phyloP scores from a whole-genome alignment of 352 stramenopile genomes.

The Globisporangium alternatum region DNA sequence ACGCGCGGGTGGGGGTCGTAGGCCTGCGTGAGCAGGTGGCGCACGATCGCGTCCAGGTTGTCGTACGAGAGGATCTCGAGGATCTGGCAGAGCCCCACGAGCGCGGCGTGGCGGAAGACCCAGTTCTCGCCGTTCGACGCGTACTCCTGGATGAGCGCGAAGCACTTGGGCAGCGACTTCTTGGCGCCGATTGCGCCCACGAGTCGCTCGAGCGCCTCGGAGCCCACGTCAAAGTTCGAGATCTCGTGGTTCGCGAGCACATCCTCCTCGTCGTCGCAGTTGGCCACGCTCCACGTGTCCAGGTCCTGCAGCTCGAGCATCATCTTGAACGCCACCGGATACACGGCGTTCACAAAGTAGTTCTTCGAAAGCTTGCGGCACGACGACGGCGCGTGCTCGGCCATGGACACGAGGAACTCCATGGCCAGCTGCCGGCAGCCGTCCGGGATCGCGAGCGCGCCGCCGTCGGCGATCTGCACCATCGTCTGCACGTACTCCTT shows the following conservation, averaged over 20 bases:
- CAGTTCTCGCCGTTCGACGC: constrained; percentile 56
- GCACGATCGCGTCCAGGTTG: constrained; percentile 68
- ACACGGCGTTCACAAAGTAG: constrained; percentile 66
- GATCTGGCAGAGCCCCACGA: constrained; percentile 83
- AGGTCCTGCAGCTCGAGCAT: constrained; percentile 80
- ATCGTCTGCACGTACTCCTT: constrained; percentile 65
- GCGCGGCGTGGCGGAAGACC: constrained; percentile 70
- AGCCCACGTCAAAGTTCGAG: constrained; percentile 86
- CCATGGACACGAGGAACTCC: constrained; percentile 81
- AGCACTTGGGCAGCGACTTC: constrained; percentile 73
- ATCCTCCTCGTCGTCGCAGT: constrained; percentile 69
- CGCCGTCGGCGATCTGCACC: constrained; percentile 61
- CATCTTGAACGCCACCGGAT: constrained; percentile 80
- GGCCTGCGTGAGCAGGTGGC: constrained; percentile 61
- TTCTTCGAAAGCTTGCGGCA: constrained; percentile 78
- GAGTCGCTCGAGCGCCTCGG: constrained; percentile 72
- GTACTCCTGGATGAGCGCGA: constrained; percentile 76
- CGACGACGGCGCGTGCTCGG: constrained; percentile 55
- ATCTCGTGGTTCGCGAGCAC: constrained; percentile 62
- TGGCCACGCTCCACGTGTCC: constrained; percentile 62
- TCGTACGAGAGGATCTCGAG: constrained; percentile 63
- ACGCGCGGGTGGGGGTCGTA: constrained; percentile 74
- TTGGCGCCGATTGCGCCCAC: constrained; percentile 61
- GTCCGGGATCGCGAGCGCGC: constrained; percentile 34
- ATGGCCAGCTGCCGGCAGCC: constrained; percentile 78